Evolutionary conservation across 306 rosid species (phyloP).

Genomic region (Trifolium dubium): DNA sequence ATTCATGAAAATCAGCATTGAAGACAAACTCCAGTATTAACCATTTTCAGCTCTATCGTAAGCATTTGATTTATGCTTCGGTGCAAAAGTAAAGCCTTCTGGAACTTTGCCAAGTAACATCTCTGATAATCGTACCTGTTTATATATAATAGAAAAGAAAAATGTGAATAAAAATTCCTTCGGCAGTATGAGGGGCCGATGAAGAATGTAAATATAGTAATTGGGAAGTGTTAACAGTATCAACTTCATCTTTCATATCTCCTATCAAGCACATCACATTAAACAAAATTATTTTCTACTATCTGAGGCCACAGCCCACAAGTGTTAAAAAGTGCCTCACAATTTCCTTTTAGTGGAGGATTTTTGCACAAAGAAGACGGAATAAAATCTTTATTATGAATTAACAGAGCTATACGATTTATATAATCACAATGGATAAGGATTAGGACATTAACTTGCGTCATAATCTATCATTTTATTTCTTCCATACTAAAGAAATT

Average conservation of each 20-base stretch:
- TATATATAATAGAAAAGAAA: conserved; percentile 5
- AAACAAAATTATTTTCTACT: not conserved
- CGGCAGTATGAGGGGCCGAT: not conserved
- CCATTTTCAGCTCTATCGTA: conserved; percentile 94
- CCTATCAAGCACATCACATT: not conserved
- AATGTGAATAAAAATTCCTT: not conserved
- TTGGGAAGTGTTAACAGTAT: not conserved
- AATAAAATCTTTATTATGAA: not conserved
- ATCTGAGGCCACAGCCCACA: no score
- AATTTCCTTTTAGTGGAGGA: not conserved
- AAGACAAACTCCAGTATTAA: conserved; percentile 41
- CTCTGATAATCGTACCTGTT: conserved; percentile 83
- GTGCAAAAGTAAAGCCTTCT: conserved; percentile 70
- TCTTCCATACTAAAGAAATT: not conserved
- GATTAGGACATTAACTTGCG: not conserved
- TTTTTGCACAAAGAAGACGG: not conserved
- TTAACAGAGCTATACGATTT: not conserved
- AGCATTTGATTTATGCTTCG: conserved; percentile 93
- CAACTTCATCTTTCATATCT: not conserved
- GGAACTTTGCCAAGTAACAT: conserved; percentile 95
- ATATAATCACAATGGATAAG: not conserved
- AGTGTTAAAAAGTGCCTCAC: no score
- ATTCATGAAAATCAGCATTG: conserved; percentile 13
- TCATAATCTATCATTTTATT: not conserved
- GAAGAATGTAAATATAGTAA: not conserved